Conservation (phyloP, 2,329 filamentous ascomycete genomes). For the Fusarium cicatricum region DNA sequence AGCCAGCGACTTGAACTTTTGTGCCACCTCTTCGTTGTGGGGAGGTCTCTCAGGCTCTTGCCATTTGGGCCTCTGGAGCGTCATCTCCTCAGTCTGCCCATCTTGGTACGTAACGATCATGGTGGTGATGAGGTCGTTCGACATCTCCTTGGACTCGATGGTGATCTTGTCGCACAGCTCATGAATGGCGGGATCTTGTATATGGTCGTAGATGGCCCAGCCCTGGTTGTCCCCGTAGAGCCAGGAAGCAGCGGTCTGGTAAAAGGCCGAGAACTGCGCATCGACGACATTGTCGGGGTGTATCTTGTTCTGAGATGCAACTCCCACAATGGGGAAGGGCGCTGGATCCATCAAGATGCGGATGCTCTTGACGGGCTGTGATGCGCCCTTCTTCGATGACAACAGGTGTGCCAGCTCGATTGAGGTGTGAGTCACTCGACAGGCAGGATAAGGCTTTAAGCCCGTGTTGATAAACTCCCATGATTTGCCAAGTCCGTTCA, state of each 20-base stretch:
- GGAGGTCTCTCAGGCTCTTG: background rate
- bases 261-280: slow-evolving; percentile 14
- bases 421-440: slow-evolving; percentile 7
- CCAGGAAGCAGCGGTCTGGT: slow-evolving; percentile 10
- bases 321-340: slow-evolving; percentile 2
- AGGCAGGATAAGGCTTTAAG: slow-evolving; percentile 9
- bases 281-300: slow-evolving; percentile 12
- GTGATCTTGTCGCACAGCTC: slow-evolving; percentile 12
- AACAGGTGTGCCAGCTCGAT: background rate
- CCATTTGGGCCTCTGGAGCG: background rate
- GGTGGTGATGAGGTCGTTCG: background rate
- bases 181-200: slow-evolving; percentile 1
- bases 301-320: slow-evolving; percentile 2
- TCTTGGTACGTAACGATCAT: background rate
- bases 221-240: slow-evolving; percentile 2
- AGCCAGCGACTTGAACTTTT: background rate
- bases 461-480: slow-evolving; percentile 11
- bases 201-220: background rate
- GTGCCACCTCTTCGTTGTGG: background rate
- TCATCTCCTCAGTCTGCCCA: background rate
- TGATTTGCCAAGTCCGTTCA: background rate
- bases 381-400: background rate
- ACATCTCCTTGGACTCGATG: slow-evolving; percentile 1
- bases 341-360: background rate
- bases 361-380: slow-evolving; percentile 1